Percentiles rank a stretch among this genome's conserved stretches.
Conservation (phyloP, 2,329 filamentous ascomycete genomes). For the Tolypocladium endophyticum region DNA sequence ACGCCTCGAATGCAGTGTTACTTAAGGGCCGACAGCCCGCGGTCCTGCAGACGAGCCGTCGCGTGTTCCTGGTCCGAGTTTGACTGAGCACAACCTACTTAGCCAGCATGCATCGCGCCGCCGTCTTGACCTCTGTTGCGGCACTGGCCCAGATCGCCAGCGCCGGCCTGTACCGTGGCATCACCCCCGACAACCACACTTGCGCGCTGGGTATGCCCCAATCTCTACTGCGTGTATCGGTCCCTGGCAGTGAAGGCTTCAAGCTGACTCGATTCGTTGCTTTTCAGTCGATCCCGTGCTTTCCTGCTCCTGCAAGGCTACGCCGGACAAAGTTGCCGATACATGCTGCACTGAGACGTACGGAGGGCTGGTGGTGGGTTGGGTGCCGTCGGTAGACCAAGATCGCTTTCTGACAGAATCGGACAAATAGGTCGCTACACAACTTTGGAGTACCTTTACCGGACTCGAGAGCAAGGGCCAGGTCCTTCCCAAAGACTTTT, state of each 20-base stretch:
- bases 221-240: not conserved
- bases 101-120: constrained; percentile 15
- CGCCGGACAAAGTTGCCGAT: constrained; percentile 34
- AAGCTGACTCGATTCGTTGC: not conserved
- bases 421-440: constrained; percentile 36
- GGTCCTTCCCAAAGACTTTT: constrained; percentile 43
- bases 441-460: constrained; percentile 57
- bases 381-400: not conserved
- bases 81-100: not conserved
- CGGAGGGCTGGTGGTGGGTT: constrained; percentile 42
- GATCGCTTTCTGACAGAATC: not conserved
- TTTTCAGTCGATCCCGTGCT: constrained; percentile 16
- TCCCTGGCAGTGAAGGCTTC: not conserved
- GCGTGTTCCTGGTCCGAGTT: not conserved
- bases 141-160: constrained; percentile 18
- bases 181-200: constrained; percentile 44
- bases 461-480: constrained; percentile 48
- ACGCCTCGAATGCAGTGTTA: not conserved
- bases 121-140: constrained; percentile 11
- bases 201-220: constrained; percentile 34
- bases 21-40: not conserved
- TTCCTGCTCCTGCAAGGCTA: constrained; percentile 38
- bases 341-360: constrained; percentile 56
- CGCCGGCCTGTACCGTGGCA: constrained; percentile 29
- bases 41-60: not conserved